Conservation (phyloP, 2,329 filamentous ascomycete genomes). For the Stagonosporopsis cucurbitacearum region DNA sequence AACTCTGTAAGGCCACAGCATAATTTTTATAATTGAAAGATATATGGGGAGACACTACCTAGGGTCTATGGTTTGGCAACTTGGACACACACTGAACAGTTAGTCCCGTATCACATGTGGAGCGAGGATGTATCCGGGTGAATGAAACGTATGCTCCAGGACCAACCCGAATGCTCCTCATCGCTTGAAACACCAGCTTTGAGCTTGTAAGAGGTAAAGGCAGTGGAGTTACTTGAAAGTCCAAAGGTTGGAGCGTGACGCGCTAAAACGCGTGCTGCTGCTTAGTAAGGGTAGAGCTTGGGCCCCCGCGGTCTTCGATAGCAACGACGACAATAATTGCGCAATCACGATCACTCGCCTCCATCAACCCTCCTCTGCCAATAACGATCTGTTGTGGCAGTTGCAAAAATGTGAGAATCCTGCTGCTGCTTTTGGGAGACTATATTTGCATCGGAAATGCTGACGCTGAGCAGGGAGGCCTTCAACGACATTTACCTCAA, state of each 20-base stretch:
- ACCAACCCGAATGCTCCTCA: no score
- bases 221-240: neutral
- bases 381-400: neutral
- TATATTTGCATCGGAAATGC: neutral
- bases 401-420: constrained; percentile 9
- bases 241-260: neutral
- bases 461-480: constrained; percentile 70
- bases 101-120: neutral
- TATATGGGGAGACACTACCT: neutral
- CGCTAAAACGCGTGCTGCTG: constrained; percentile 12
- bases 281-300: neutral
- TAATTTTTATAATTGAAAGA: neutral
- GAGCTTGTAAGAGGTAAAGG: neutral
- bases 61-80: neutral
- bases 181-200: no score
- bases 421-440: neutral
- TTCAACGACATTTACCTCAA: constrained; percentile 98
- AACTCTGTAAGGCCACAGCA: neutral
- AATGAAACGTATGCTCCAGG: no score
- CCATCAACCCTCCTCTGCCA: constrained; percentile 6
- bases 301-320: neutral
- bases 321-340: constrained; percentile 8
- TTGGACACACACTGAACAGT: neutral
- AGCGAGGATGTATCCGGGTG: no score
- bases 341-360: neutral